A percentile compares a stretch with the other conserved stretches of the same genome.
Evolutionary conservation across 1,139 yeast genomes (phyloP).

Genomic region (Hansenula sp.): DNA sequence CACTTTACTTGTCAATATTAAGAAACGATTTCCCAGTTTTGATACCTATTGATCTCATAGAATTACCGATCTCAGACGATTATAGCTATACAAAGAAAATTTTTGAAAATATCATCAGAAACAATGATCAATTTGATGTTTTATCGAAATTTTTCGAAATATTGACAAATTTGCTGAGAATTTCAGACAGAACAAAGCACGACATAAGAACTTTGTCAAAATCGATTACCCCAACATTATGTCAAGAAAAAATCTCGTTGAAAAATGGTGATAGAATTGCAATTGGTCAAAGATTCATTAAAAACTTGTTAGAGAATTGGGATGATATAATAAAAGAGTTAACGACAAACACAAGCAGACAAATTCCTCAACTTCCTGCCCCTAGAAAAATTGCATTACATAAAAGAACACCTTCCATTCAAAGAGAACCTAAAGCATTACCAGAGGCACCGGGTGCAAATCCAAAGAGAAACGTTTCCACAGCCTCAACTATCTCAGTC

Average conservation of each 20-base stretch:
- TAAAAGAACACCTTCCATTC: background rate
- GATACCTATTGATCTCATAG: slow-evolving; percentile 39
- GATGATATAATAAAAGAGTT: slow-evolving; percentile 11
- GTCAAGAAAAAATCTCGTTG: slow-evolving; percentile 46
- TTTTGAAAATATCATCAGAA: slow-evolving; percentile 31
- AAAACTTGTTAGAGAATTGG: slow-evolving; percentile 48
- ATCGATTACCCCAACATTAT: slow-evolving; percentile 46
- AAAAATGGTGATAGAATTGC: slow-evolving; percentile 42
- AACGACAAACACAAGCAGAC: background rate
- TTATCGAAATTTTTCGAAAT: slow-evolving; percentile 40
- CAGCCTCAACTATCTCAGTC: slow-evolving; percentile 1
- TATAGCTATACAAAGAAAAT: slow-evolving; percentile 34
- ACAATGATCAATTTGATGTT: slow-evolving; percentile 25
- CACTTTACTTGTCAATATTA: slow-evolving; percentile 47
- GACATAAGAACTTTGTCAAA: slow-evolving; percentile 42
- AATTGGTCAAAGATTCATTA: slow-evolving; percentile 48
- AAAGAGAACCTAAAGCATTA: slow-evolving; percentile 3
- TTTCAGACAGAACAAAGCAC: slow-evolving; percentile 39
- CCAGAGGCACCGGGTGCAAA: slow-evolving; percentile 1
- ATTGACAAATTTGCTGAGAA: slow-evolving; percentile 32
- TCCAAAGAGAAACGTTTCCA: slow-evolving; percentile 1
- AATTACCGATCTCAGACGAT: slow-evolving; percentile 46
- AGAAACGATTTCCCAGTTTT: slow-evolving; percentile 42
- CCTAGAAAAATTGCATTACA: slow-evolving; percentile 3
- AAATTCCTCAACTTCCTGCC: slow-evolving; percentile 1